Conservation (phyloP, 371 early-diverging fungal genomes). For the Rhizomucor miehei region DNA sequence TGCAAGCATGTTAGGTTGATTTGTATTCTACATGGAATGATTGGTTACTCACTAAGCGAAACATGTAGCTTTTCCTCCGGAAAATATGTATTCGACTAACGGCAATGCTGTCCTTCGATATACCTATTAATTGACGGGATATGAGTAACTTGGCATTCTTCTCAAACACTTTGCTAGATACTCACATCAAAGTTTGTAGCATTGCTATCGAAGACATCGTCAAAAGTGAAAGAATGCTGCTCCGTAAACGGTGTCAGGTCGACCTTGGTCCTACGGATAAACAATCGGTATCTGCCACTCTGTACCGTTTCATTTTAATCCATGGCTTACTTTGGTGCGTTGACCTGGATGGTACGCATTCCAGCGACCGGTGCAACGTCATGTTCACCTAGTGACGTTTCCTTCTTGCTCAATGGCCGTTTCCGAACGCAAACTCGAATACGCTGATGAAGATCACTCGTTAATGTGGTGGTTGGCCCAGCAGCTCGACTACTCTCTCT, state of each 20-base stretch:
- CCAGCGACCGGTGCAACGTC: slow-evolving; percentile 79
- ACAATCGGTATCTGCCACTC: background rate
- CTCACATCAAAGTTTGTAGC: slow-evolving; percentile 76
- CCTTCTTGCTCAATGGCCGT: slow-evolving; percentile 87
- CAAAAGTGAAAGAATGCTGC: slow-evolving; percentile 93
- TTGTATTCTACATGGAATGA: background rate
- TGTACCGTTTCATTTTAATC: background rate
- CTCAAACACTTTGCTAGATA: background rate
- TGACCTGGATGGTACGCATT: slow-evolving; percentile 68
- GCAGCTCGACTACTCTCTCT: slow-evolving; percentile 1
- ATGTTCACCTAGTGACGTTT: slow-evolving; percentile 65
- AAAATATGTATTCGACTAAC: slow-evolving; percentile 91
- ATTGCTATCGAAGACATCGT: slow-evolving; percentile 91
- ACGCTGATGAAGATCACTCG: slow-evolving; percentile 60
- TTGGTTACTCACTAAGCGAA: slow-evolving; percentile 86
- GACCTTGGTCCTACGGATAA: slow-evolving; percentile 68
- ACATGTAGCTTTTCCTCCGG: slow-evolving; percentile 97
- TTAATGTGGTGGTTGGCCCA: background rate
- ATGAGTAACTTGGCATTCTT: background rate
- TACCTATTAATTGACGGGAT: slow-evolving; percentile 37
- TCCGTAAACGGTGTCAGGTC: slow-evolving; percentile 95
- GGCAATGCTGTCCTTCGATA: slow-evolving; percentile 91
- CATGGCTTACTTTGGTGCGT: slow-evolving; percentile 82
- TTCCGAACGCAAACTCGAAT: slow-evolving; percentile 98
- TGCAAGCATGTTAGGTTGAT: background rate